Evolutionary conservation across 2,329 filamentous ascomycete species (phyloP).

Genomic region (Dothidotthia symphoricarpi): DNA sequence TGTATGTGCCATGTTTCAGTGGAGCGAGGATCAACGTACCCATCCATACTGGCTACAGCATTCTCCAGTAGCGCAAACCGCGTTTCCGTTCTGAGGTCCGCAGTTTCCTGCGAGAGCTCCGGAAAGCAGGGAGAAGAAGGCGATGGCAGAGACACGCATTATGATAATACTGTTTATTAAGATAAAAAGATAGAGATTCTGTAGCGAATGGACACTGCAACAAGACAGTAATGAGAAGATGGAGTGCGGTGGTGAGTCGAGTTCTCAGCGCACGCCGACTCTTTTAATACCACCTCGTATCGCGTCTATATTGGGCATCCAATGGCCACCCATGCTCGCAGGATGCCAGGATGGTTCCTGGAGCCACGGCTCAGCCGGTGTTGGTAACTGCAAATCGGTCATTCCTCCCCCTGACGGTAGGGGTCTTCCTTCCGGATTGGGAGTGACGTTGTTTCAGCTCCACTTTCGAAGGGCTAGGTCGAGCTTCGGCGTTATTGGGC

Average conservation of each 20-base stretch:
- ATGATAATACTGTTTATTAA: constrained; percentile 15
- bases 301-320: neutral
- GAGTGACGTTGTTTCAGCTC: neutral
- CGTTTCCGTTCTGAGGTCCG: constrained; percentile 35
- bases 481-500: neutral
- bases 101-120: constrained; percentile 35
- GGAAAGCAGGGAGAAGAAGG: constrained; percentile 28
- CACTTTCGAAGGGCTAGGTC: neutral
- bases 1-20: neutral
- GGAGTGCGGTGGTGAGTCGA: neutral
- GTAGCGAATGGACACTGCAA: constrained; percentile 1
- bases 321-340: neutral
- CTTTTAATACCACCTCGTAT: too few relatives aligned
- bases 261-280: too few relatives aligned
- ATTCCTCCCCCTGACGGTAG: too few relatives aligned
- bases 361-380: too few relatives aligned
- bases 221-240: neutral
- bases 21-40: constrained; percentile 14
- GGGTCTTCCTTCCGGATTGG: neutral
- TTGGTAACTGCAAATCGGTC: too few relatives aligned
- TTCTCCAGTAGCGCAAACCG: constrained; percentile 33
- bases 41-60: constrained; percentile 43
- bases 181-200: neutral
- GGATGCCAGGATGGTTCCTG: neutral
- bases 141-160: constrained; percentile 31